Evolutionary conservation across 2,329 filamentous ascomycete genomes (phyloP).

Genomic region (Cadophora sp.): DNA sequence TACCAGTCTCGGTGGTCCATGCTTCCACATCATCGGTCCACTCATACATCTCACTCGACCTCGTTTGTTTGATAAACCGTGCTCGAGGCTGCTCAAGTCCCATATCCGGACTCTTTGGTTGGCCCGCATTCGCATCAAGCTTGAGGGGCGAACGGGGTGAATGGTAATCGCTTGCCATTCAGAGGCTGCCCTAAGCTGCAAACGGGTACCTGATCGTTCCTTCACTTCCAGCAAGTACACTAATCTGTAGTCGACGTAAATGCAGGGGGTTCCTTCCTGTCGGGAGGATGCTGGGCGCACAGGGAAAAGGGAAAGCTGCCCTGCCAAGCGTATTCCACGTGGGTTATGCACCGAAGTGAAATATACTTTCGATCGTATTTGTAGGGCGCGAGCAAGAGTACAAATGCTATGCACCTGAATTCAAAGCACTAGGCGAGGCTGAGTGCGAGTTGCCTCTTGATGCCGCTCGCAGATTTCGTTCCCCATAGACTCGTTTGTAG

Average conservation of each 20-base stretch:
- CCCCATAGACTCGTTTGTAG: neutral
- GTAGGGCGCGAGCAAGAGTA: neutral
- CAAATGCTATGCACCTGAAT: neutral
- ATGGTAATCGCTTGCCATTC: neutral
- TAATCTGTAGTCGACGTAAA: neutral
- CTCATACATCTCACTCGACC: neutral
- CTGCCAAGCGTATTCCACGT: slow-evolving; percentile 2
- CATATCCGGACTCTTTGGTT: neutral
- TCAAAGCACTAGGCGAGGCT: neutral
- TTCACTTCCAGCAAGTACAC: neutral
- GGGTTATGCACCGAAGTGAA: neutral
- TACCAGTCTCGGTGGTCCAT: slow-evolving; percentile 2
- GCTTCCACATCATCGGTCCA: neutral
- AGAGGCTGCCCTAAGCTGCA: neutral
- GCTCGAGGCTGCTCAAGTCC: neutral
- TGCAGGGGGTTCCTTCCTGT: neutral
- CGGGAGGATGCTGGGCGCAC: neutral
- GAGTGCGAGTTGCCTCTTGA: neutral
- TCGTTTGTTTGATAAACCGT: neutral
- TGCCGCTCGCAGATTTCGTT: neutral
- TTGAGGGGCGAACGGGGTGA: neutral
- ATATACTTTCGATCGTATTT: neutral
- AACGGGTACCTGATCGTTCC: neutral
- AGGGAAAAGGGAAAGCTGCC: neutral
- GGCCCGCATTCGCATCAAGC: neutral